These are phyloP conservation scores for Spergularia azorica DNA, from an alignment of 179 eudicot genomes.

Conservation along the genomic window DNA sequence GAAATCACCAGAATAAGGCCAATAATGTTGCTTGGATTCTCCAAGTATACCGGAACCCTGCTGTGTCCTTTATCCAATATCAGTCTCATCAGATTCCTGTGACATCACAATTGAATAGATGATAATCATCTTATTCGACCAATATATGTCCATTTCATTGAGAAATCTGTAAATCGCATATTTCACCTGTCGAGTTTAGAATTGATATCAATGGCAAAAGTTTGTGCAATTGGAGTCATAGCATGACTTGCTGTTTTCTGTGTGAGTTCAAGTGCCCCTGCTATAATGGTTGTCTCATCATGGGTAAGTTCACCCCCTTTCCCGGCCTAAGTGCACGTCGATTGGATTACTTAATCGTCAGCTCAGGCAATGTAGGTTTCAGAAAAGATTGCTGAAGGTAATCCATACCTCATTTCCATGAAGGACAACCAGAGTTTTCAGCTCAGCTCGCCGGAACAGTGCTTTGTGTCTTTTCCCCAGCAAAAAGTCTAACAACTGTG, in stretches of 20 bases:
- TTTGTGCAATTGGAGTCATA: constrained; percentile 48
- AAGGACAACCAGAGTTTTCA: constrained; percentile 51
- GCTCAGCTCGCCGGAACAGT: constrained; percentile 47
- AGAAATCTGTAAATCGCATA: neutral
- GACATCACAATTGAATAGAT: neutral
- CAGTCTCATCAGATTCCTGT: constrained; percentile 64
- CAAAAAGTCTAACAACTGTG: constrained; percentile 42
- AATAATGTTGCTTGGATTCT: constrained; percentile 69
- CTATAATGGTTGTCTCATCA: constrained; percentile 64
- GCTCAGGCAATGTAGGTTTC: neutral
- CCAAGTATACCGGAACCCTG: constrained; percentile 83
- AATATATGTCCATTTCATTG: neutral
- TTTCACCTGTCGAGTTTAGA: constrained; percentile 44
- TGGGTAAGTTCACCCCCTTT: constrained; percentile 65
- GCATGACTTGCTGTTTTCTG: constrained; percentile 55
- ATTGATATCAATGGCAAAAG: constrained; percentile 47
- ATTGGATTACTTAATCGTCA: neutral
- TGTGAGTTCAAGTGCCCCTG: constrained; percentile 54
- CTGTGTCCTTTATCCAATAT: constrained; percentile 85
- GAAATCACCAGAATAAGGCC: constrained; percentile 66
- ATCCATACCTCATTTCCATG: constrained; percentile 47
- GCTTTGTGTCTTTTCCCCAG: constrained; percentile 47
- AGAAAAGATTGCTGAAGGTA: constrained; percentile 3
- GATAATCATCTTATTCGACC: neutral
- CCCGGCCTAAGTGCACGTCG: constrained; percentile 46